Base-by-base conservation (phyloP, 2,329 filamentous ascomycete genomes). In the Lasiodiplodia hormozganensis region DNA sequence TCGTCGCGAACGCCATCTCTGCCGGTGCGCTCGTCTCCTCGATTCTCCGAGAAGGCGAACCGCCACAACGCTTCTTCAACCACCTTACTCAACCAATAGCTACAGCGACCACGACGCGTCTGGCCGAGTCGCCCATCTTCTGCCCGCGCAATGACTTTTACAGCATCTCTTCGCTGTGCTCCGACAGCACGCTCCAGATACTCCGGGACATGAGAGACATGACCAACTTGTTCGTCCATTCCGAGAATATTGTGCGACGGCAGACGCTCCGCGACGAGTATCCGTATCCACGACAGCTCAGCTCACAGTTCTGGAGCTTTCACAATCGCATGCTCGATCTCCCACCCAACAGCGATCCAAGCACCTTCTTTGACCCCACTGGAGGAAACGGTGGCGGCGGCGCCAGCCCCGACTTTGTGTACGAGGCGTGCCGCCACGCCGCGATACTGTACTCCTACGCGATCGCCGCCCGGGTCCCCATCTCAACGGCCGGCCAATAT, bases 381-480 rank as follows among this genome's bases (percentile, higher is more conserved):
- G 43, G n/a, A 28, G 51, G 56, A 36, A 21, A 21, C 10, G 43
- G 43, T 21, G 47, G 53, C 2, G 23, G 34, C 4, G 43, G 34
- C 31, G 57, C 52, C 11, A 21, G 47, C 36, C 58, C 52, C 12
- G 58, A 68, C 51, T 36, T 38, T 38, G 58, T 68, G 38, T 60
- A 68, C 67, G 67, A 64, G 28, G 57, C 67, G 47, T 68, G 58
- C 38, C 67, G 60, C 21, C 67, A 64, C 58, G 31, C 67, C 18
- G 67, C 67, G 6, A 51, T 68, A 40, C 51, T 68, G 21, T 68
- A 68, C 58, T 65, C 67, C 11, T 68, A 64, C 52, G 58, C 67
- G 14, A 43, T 68, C 25, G 58, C 60, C 21, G 60, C 57, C 34
- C 67, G 52, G 34, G 49, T 68, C 57, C 67, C 67, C 67, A 56